phyloP scores from a whole-genome alignment of 2,329 filamentous ascomycete species.

The Endoconidiophora polonica region DNA sequence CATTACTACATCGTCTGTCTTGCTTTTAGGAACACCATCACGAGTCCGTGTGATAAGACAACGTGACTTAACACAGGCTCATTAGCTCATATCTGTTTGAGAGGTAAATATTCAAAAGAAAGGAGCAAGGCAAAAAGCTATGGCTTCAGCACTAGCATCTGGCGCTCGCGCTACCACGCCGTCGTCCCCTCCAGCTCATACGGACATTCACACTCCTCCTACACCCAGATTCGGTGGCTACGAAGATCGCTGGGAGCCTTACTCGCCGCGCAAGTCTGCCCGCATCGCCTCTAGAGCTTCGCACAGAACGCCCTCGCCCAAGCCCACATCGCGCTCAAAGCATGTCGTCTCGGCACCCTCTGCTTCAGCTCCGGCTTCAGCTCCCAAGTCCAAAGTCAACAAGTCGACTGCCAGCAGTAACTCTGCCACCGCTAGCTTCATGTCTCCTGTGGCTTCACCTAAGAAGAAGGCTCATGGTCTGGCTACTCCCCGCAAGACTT shows the following conservation, averaged over 20 bases:
- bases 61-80: too few relatives aligned
- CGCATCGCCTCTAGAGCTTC: constrained; percentile 40
- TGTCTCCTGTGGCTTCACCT: constrained; percentile 17
- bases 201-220: constrained; percentile 44
- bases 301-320: constrained; percentile 40
- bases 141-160: constrained; percentile 18
- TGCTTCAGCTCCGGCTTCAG: neutral
- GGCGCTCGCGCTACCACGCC: constrained; percentile 33
- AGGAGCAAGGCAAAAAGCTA: constrained; percentile 15
- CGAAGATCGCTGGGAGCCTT: constrained; percentile 55
- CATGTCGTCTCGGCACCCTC: constrained; percentile 14
- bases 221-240: constrained; percentile 37
- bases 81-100: too few relatives aligned
- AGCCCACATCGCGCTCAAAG: constrained; percentile 18
- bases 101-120: neutral
- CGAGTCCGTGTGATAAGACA: neutral
- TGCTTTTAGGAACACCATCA: neutral
- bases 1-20: neutral
- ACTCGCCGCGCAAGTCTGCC: constrained; percentile 51
- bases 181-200: constrained; percentile 30
- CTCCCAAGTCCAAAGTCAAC: constrained; percentile 9
- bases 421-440: constrained; percentile 15
- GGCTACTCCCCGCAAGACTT: constrained; percentile 21
- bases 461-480: constrained; percentile 20
- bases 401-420: constrained; percentile 1